Evolutionary conservation across 345 rosid genomes (phyloP).

Genomic region (Mallotus nudiflorus): DNA sequence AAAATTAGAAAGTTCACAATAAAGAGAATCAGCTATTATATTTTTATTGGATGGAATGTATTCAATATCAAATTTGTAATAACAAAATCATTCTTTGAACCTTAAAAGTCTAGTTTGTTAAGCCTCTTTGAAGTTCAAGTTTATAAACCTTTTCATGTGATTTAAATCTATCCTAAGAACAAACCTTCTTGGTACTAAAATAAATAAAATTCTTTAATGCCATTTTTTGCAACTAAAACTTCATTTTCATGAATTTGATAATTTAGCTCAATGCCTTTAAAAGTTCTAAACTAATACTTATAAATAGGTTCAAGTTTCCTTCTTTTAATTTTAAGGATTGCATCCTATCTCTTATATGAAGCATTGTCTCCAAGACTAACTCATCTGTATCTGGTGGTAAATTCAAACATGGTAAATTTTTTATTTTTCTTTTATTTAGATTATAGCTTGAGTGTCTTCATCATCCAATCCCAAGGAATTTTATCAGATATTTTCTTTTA

Average conservation of each 20-base stretch:
- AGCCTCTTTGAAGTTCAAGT: background rate
- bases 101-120: background rate
- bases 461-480: no score
- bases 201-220: background rate
- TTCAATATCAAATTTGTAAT: no score
- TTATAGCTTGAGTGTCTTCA: no score
- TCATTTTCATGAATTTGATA: background rate
- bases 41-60: no score
- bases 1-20: no score
- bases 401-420: background rate
- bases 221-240: background rate
- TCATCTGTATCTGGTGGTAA: background rate
- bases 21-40: no score
- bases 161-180: background rate
- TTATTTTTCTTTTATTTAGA: background rate
- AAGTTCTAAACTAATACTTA: background rate
- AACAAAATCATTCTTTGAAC: background rate
- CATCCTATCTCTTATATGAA: background rate
- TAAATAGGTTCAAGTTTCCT: background rate
- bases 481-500: no score
- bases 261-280: background rate
- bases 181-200: background rate
- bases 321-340: no score
- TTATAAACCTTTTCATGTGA: background rate
- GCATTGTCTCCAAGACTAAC: background rate